phyloP scores from a whole-genome alignment of 1,284 basidiomycete genomes.

The Tremellales sp. region DNA sequence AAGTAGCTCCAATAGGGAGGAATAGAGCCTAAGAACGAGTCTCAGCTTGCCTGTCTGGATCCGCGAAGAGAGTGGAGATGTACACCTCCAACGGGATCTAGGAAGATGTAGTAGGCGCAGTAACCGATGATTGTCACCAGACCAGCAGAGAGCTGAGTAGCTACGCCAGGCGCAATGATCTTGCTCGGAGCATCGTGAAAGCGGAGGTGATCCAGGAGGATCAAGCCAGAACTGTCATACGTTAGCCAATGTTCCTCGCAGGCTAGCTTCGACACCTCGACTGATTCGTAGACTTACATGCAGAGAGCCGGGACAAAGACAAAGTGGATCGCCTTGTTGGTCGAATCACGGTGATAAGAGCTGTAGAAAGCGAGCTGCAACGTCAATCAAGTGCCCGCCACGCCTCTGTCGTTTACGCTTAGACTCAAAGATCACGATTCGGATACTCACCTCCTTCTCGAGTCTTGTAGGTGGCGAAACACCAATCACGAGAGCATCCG shows the following conservation, averaged over 20 bases:
- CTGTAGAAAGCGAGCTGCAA: conserved; percentile 79
- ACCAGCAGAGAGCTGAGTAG: conserved; percentile 64
- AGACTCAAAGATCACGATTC: not conserved
- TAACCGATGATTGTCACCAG: conserved; percentile 59
- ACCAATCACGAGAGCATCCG: not conserved
- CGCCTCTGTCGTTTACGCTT: not conserved
- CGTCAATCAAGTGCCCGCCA: not conserved
- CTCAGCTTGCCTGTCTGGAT: not conserved
- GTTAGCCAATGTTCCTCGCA: not conserved
- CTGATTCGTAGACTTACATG: conserved; percentile 56
- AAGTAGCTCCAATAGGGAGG: conserved; percentile 11
- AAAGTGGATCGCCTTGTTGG: conserved; percentile 76
- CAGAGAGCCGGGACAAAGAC: conserved; percentile 74
- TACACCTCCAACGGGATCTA: conserved; percentile 68
- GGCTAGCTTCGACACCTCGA: too few species aligned
- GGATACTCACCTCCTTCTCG: conserved; percentile 6
- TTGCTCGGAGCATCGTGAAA: conserved; percentile 54
- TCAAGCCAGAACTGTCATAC: conserved; percentile 60
- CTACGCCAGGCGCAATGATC: conserved; percentile 53
- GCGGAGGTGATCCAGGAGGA: conserved; percentile 57
- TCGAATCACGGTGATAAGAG: conserved; percentile 74
- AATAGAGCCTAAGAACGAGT: not conserved
- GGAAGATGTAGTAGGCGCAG: conserved; percentile 65
- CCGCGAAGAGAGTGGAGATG: not conserved
- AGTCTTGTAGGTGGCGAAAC: not conserved